Base-by-base conservation (phyloP, 345 rosid genomes). In the Psidium friedrichsthalianum region DNA sequence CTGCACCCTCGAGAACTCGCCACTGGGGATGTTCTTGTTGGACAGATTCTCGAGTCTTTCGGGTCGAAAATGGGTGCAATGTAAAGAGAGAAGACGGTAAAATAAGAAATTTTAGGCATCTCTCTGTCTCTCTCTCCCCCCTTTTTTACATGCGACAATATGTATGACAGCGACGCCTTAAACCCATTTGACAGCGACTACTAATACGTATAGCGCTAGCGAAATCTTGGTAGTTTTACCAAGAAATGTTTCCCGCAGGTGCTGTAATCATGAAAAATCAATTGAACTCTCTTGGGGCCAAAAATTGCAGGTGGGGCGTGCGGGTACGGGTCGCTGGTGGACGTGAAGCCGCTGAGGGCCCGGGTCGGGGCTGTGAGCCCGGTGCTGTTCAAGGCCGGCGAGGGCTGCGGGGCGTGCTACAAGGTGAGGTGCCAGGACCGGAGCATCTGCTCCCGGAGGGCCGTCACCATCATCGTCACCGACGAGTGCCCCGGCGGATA, bases 341-440 rank as follows among this genome's bases (percentile, higher is more conserved):
- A 96, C 81, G 98, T 95, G 88, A 95, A 88, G 93, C 99, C 98
- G 29, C 85, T 97, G 18, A 90, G 85, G 90, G 98, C 99, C 0
- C 87, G 99, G 42, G 99, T 95, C 10, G 98, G 98, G 24, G 98
- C 99, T 13, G 98, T 95, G 90, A 95, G 97, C 90, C 94, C 98
- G 55, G 85, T 89, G 14, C 94, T 97, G 85, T 97, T 97, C 94
- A 92, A 90, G 88, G 88, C 88, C 84, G 98, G 99, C 1, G 99
- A 92, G 88, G 99, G 99, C 13, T 97, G 99, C 74, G 99, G 99
- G 16, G 98, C 95, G 2, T 95, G 99, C 84, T 97, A 94, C 92
- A 97, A 95, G 74, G 95, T 97, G 5, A 87, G 89, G 90, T 97
- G 99, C 89, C 83, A 89, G 2, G 98, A 97, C 93, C 90, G 85